Evolutionary conservation across 2,329 filamentous ascomycete genomes (phyloP), one percentile per base, ranked within the genome.

Genomic region (Beauveria sp.): DNA sequence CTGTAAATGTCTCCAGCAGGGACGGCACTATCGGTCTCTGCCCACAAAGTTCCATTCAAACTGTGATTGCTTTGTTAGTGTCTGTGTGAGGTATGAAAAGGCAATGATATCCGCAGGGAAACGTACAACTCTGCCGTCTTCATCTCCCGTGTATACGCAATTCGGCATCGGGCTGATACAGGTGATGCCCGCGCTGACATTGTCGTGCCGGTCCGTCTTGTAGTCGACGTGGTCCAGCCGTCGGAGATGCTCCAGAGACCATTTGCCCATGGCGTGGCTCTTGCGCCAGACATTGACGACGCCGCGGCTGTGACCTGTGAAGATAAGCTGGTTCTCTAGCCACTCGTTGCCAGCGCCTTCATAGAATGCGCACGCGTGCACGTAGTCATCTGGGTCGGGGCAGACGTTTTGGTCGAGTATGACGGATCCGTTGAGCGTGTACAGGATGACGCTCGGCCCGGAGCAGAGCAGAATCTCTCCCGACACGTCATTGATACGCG

Each of bases 341-440:
- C 92, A 97, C 74, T 97, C 94, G 67, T 92, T 94, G 2, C 88
- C 89, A 0, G 86, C 83, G 0, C 93, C 93, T 72, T 97, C 92
- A 74, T 97, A 97, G 72, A 96, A 96, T 3, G 92, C 90, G 65
- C 92, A 94, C 1, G 88, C 86, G 54, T 90, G 81, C 2, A 97
- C 86, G 40, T 82, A 86, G 69, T 97, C 93, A 26, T 93, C 90
- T 10, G 81, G 78, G 41, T 79, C 77, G 2, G 69, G 81, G 67
- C 91, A 94, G 0, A 96, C 84, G 41, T 89, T 88, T 72, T 96
- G 91, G 61, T 94, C 86, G 0, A 97, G 78, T 2, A 99, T 79
- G 1, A 92, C 73, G 7, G 89, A 85, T 3, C 94, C 94, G 67
- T 99, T 99, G 43, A 99, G 81, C 0, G 91, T 93, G 72, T 91